A percentile compares a stretch with the other conserved stretches of the same genome.
Conservation (phyloP, 2,329 filamentous ascomycete species). For the Diaporthe sp. region DNA sequence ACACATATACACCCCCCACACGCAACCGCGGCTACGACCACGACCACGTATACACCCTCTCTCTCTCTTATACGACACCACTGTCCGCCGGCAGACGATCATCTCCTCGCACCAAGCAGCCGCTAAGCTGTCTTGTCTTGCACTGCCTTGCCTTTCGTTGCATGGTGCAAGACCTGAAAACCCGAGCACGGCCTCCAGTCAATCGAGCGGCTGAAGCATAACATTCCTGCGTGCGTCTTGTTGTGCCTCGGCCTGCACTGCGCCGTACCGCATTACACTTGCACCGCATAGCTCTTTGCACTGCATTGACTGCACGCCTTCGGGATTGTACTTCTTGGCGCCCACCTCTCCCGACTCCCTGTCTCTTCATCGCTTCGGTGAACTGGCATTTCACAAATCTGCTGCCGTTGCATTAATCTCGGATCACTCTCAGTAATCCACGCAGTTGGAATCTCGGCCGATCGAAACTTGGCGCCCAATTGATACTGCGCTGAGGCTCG, state of each 20-base stretch:
- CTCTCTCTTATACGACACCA: not conserved
- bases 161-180: not conserved
- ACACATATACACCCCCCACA: not conserved
- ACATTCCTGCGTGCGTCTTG: conserved; percentile 23
- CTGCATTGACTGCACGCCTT: conserved; percentile 31
- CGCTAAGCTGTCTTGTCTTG: not conserved
- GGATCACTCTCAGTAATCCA: not conserved
- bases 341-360: conserved; percentile 1
- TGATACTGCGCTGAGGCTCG: not conserved
- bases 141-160: not conserved
- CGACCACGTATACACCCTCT: not conserved
- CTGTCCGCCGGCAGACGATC: not conserved
- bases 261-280: conserved; percentile 20
- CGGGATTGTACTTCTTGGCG: conserved; percentile 30
- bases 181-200: not conserved
- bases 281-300: conserved; percentile 25
- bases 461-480: conserved; percentile 1
- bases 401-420: not conserved
- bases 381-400: not conserved
- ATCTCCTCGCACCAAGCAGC: not conserved
- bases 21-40: too few species aligned
- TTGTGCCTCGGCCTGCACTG: conserved; percentile 24
- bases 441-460: not conserved
- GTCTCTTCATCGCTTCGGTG: not conserved
- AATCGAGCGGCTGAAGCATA: conserved; percentile 17